These are phyloP conservation scores for Chlorella sp. DNA, from an alignment of 139 green algal genomes.

Conservation along the genomic window DNA sequence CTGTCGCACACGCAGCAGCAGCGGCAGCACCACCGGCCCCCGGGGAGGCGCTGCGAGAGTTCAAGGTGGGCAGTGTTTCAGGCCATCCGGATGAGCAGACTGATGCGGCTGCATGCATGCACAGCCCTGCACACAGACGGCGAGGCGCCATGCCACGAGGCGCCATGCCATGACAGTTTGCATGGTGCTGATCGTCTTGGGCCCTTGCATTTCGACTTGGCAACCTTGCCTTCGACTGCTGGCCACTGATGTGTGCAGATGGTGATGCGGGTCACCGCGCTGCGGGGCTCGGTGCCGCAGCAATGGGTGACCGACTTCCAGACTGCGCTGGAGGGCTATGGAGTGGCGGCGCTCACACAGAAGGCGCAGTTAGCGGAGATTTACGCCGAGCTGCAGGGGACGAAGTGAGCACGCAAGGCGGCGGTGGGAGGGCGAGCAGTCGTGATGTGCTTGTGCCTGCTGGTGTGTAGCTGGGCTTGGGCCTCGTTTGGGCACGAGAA, in stretches of 20 bases:
- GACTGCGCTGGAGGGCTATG: slow-evolving; percentile 58
- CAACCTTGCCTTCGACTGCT: too few relatives aligned
- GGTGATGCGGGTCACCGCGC: slow-evolving; percentile 64
- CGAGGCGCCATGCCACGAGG: too few relatives aligned
- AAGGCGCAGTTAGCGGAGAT: slow-evolving; percentile 74
- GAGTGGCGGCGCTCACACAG: slow-evolving; percentile 67
- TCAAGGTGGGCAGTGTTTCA: slow-evolving; percentile 9
- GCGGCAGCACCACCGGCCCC: background rate
- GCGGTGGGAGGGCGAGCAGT: background rate
- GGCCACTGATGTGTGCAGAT: too few relatives aligned
- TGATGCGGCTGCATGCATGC: too few relatives aligned
- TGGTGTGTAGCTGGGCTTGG: too few relatives aligned
- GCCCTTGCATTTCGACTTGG: too few relatives aligned
- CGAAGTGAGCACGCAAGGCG: slow-evolving; percentile 49
- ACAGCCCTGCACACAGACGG: too few relatives aligned
- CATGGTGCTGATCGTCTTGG: too few relatives aligned
- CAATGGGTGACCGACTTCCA: slow-evolving; percentile 79
- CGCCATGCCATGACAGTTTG: too few relatives aligned
- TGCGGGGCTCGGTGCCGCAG: slow-evolving; percentile 69
- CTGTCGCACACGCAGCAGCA: background rate
- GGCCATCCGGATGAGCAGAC: too few relatives aligned
- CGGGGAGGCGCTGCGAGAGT: background rate
- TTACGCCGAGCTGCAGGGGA: slow-evolving; percentile 56
- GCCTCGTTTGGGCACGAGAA: too few relatives aligned
- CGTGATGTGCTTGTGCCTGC: too few relatives aligned